Evolutionary conservation across 768 basidiomycete species (phyloP).

Genomic region (Pleurotus tuoliensis): DNA sequence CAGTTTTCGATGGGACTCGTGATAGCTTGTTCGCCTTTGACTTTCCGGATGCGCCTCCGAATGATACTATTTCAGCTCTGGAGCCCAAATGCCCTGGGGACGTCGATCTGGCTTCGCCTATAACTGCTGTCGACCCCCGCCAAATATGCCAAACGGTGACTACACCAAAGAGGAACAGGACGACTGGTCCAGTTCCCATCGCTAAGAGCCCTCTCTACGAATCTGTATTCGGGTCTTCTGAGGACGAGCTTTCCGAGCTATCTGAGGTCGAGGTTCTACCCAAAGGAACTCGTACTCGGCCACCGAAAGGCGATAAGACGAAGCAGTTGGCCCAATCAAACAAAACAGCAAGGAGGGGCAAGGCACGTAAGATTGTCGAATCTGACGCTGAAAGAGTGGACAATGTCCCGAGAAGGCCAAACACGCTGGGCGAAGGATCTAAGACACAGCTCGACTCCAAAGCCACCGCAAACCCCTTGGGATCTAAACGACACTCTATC

Average conservation of each 20-base stretch:
- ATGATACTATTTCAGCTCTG: neutral
- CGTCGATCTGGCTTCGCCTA: neutral
- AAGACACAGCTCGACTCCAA: no score
- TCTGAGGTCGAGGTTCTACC: constrained; percentile 13
- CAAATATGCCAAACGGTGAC: neutral
- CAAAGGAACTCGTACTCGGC: neutral
- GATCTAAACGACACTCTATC: no score
- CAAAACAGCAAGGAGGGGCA: neutral
- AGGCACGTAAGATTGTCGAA: neutral
- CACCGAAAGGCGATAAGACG: neutral
- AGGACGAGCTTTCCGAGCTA: constrained; percentile 23
- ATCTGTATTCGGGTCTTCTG: constrained; percentile 17
- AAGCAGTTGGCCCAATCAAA: neutral
- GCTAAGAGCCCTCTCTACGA: constrained; percentile 8
- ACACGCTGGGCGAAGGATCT: no score
- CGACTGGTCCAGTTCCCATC: neutral
- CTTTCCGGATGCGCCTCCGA: neutral
- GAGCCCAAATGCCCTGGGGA: neutral
- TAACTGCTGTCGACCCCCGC: neutral
- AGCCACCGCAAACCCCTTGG: no score
- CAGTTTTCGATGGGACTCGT: constrained; percentile 10
- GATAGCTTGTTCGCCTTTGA: constrained; percentile 9
- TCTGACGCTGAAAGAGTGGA: neutral
- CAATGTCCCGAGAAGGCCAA: no score
- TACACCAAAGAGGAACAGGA: neutral